A percentile compares a stretch with the other conserved stretches of the same genome.
These are phyloP conservation scores for Diaporthe capsici DNA, from an alignment of 2,329 filamentous ascomycete genomes.

Conservation along the genomic window DNA sequence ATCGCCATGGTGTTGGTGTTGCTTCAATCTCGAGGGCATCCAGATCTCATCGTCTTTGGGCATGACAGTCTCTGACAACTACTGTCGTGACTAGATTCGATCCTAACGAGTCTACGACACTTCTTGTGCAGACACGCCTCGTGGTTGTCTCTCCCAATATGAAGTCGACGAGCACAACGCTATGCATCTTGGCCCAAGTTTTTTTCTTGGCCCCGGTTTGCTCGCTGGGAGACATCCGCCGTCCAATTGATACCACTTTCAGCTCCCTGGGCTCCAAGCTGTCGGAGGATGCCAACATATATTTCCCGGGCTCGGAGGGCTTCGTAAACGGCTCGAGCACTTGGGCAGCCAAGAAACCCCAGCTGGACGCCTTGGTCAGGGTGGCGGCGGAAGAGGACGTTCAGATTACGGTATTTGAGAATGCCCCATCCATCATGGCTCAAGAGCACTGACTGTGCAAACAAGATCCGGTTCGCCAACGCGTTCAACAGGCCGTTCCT, in stretches of 20 bases:
- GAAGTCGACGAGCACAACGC: neutral
- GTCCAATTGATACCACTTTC: neutral
- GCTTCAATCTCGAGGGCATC: neutral
- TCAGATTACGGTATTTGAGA: conserved; percentile 41
- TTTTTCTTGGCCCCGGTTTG: neutral
- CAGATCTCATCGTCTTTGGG: neutral
- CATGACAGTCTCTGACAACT: neutral
- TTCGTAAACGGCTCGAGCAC: conserved; percentile 9
- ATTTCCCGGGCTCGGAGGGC: conserved; percentile 9
- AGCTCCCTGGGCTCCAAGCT: conserved; percentile 1
- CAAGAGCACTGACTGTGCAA: conserved; percentile 14
- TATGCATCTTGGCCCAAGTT: neutral
- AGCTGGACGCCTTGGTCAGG: conserved; percentile 44
- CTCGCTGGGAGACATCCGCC: neutral
- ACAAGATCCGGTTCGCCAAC: conserved; percentile 44
- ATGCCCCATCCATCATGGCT: neutral
- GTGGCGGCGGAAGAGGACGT: conserved; percentile 45
- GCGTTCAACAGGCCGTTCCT: conserved; percentile 44
- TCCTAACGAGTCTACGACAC: no score
- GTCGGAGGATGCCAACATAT: conserved; percentile 19
- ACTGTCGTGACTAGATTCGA: neutral
- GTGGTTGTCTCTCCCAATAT: neutral
- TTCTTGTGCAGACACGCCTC: neutral
- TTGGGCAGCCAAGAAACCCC: conserved; percentile 33
- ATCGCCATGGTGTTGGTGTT: neutral